A percentile compares a stretch with the other conserved stretches of the same genome.
Evolutionary conservation across 2,329 filamentous ascomycete species (phyloP).

Genomic region (Pleoardoris graminearum): DNA sequence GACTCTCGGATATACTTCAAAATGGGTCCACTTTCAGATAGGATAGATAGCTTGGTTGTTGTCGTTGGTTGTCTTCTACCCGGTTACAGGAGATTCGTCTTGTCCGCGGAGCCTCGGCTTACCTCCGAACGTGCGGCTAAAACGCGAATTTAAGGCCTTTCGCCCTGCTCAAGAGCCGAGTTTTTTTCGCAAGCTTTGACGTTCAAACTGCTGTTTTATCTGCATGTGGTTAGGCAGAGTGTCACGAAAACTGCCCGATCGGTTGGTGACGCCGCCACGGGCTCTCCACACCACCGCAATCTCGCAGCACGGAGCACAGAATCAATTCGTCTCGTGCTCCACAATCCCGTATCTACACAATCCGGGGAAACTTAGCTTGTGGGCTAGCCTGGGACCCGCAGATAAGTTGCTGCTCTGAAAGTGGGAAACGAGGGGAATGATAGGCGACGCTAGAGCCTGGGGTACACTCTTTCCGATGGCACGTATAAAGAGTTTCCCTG

Average conservation of each 20-base stretch:
- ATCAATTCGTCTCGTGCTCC: not conserved
- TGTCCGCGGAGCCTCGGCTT: not conserved
- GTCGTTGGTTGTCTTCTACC: no score
- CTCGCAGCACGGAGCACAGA: not conserved
- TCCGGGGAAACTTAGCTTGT: slow-evolving; percentile 2
- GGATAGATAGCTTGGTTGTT: no score
- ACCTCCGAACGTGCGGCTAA: slow-evolving; percentile 1
- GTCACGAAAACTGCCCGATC: not conserved
- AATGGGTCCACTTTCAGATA: no score
- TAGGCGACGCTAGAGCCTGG: no score
- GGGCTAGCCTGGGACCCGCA: slow-evolving; percentile 1
- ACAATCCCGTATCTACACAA: slow-evolving; percentile 3
- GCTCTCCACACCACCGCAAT: not conserved
- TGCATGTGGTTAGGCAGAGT: not conserved
- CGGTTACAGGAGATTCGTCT: not conserved
- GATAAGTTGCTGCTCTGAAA: slow-evolving; percentile 4
- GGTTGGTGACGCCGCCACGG: not conserved
- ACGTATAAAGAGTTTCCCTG: not conserved
- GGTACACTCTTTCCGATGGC: not conserved
- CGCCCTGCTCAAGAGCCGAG: not conserved
- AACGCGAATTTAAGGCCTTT: not conserved
- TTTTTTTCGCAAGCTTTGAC: not conserved
- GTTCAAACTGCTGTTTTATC: not conserved
- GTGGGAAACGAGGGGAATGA: not conserved
- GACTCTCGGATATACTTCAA: no score